Percentiles rank a stretch among this genome's conserved stretches.
These are phyloP conservation scores for Lachnellula cervina DNA, from an alignment of 2,329 filamentous ascomycete species.

Conservation along the genomic window DNA sequence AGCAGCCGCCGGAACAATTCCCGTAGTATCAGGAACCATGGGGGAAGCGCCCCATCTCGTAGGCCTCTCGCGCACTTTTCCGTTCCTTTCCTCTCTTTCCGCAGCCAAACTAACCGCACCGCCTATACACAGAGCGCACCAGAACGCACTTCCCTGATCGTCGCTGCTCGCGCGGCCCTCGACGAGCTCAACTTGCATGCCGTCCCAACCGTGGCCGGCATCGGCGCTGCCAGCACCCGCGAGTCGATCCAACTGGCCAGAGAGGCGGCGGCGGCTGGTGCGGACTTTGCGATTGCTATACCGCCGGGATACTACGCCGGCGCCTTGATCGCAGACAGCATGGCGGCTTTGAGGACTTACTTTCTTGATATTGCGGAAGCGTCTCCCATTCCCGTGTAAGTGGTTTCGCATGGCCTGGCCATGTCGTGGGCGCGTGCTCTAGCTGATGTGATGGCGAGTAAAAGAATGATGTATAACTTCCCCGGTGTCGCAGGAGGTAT, in stretches of 20 bases:
- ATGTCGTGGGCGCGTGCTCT: neutral
- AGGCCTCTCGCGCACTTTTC: no score
- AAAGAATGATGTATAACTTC: conserved; percentile 26
- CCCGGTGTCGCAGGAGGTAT: conserved; percentile 19
- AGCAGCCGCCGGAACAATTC: conserved; percentile 4
- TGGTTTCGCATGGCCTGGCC: neutral
- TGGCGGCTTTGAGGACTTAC: conserved; percentile 18
- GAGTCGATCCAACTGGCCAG: conserved; percentile 35
- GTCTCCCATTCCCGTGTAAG: conserved; percentile 21
- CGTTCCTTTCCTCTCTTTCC: no score
- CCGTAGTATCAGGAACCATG: conserved; percentile 11
- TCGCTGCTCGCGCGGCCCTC: conserved; percentile 36
- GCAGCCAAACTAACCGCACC: no score
- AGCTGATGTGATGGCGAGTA: neutral
- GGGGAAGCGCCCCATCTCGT: conserved; percentile 9
- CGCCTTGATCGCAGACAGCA: conserved; percentile 6
- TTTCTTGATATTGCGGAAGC: conserved; percentile 21
- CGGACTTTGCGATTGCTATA: conserved; percentile 22
- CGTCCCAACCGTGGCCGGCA: conserved; percentile 42
- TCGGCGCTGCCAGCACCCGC: conserved; percentile 36
- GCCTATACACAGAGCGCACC: neutral
- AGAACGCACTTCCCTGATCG: conserved; percentile 39
- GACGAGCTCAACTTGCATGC: conserved; percentile 31
- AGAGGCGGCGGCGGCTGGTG: conserved; percentile 36
- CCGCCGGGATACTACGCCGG: conserved; percentile 18